Conservation (phyloP, 192 early-diverging fungal species). For the Chytriomyces hyalinus region DNA sequence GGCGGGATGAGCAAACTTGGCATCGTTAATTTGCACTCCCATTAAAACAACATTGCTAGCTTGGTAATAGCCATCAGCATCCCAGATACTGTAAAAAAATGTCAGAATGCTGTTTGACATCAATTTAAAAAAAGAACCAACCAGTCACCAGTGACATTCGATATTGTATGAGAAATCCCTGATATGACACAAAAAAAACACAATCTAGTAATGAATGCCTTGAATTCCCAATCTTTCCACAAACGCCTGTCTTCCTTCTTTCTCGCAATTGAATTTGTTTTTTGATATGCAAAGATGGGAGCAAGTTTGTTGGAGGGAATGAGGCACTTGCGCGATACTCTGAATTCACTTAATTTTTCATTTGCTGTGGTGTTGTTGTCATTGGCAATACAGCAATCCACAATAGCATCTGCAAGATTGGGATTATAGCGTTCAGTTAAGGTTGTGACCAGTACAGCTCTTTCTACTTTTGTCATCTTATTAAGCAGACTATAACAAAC, state of each 20-base stretch:
- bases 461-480: not conserved
- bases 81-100: conserved; percentile 7
- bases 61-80: conserved; percentile 4
- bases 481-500: not conserved
- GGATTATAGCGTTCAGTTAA: not conserved
- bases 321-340: not conserved
- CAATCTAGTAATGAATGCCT: not conserved
- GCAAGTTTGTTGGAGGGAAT: not conserved
- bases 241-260: not conserved
- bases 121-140: conserved; percentile 9
- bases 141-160: conserved; percentile 4
- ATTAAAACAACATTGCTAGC: not conserved
- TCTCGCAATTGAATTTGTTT: not conserved
- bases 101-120: conserved; percentile 1
- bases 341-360: not conserved
- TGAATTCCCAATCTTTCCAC: not conserved
- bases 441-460: not conserved
- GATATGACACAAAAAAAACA: not conserved
- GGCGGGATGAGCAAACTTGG: conserved; percentile 3
- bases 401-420: not conserved
- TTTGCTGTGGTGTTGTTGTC: not conserved
- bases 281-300: not conserved
- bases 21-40: conserved; percentile 3
- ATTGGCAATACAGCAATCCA: not conserved
- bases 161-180: conserved; percentile 1